Evolutionary conservation across 2,329 filamentous ascomycete genomes (phyloP).

Genomic region (Paracoccidioides lutzii): DNA sequence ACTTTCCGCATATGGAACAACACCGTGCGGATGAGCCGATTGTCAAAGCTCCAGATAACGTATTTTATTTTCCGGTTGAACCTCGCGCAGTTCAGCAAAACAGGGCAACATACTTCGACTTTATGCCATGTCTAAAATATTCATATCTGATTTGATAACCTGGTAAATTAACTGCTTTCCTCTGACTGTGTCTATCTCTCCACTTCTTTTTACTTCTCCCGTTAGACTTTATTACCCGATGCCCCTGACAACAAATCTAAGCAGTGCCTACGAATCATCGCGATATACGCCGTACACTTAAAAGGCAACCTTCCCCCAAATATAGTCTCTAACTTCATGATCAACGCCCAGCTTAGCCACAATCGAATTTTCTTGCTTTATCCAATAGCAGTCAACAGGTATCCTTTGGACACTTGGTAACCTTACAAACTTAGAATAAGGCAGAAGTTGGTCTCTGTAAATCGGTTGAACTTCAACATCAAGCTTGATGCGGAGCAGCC

Average conservation of each 20-base stretch:
- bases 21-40: neutral
- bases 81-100: neutral
- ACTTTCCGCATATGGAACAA: neutral
- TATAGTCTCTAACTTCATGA: too few species aligned
- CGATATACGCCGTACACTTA: neutral
- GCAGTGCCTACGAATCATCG: neutral
- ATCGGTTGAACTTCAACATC: too few species aligned
- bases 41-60: neutral
- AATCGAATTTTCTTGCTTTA: too few species aligned
- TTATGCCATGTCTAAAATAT: neutral
- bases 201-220: neutral
- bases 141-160: neutral
- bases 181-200: neutral
- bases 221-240: too few species aligned
- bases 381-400: neutral
- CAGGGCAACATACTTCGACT: neutral
- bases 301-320: neutral
- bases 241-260: neutral
- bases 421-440: too few species aligned
- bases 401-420: neutral
- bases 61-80: neutral
- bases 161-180: neutral
- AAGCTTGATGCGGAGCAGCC: too few species aligned
- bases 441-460: too few species aligned
- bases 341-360: too few species aligned